Base-by-base conservation (phyloP, 495 filamentous ascomycete genomes). In the Copromyces sp. region DNA sequence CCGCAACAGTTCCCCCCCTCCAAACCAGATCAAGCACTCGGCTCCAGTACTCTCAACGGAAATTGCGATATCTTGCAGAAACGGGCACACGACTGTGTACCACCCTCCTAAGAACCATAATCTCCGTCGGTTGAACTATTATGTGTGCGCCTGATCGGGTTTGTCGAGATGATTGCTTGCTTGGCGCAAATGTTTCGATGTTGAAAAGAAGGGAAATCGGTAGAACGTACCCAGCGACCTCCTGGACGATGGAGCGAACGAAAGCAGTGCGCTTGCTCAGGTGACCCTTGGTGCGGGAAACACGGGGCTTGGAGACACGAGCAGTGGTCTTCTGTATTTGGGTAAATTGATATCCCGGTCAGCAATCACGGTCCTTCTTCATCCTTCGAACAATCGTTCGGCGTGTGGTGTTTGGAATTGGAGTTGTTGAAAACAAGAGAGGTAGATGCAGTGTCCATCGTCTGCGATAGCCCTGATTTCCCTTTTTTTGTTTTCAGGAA, bases 261-360 rank as follows among this genome's bases (percentile, higher is more conserved):
- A 98, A 98, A 74, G 90, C 89, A 76, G 95, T 98, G 75, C 93
- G 88, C 89, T 94, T 94, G 85, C 92, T 95, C 81, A 94, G 87
- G 82, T 93, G 90, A 76, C 95, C 95, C 87, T 97, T 97, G 83
- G 89, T 92, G 74, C 92, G 89, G 80, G 92, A 95, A 81, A 97
- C 90, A 78, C 92, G 89, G 81, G 89, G 90, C 89, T 97, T 97
- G 82, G 88, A 86, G 81, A 90, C 90, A 81, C 93, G 89, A 75
- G 92, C 86, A 77, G 93, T 97, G 84, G 94, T 94, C 91, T 97
- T 97, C 94, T 95, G 81, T 85, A 84, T 71, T 73, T 61, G 72
- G 71, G 72, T 41, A 39, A 74, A 83, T 87, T 82, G 76, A 78
- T 75, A 74, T 78, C 80, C 80, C 77, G 77, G 82, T 84, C 80